Evolutionary conservation across 352 stramenopile genomes (phyloP).

Genomic region (Hyaloperonospora arabidopsidis): DNA sequence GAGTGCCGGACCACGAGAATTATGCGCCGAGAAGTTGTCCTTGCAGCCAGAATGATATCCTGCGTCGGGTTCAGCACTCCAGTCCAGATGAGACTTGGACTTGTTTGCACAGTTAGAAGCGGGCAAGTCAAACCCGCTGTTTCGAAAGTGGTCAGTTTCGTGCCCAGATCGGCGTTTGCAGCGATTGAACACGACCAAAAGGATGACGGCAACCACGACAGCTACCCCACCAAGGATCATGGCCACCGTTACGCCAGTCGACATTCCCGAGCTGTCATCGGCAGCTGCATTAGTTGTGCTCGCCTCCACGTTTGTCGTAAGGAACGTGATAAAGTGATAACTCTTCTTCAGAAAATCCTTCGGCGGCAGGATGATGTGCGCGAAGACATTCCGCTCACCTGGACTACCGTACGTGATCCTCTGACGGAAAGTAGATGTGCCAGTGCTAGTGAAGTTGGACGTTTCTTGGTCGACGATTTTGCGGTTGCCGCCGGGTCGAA

Average conservation of each 20-base stretch:
- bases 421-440: constrained; percentile 51
- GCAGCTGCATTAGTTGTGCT: constrained; percentile 15
- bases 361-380: constrained; percentile 62
- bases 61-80: constrained; percentile 43
- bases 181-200: constrained; percentile 54
- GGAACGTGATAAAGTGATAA: constrained; percentile 77
- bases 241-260: constrained; percentile 34
- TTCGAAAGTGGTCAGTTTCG: constrained; percentile 44
- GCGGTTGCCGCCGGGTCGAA: constrained; percentile 49
- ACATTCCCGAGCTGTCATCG: constrained; percentile 23
- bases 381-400: constrained; percentile 68
- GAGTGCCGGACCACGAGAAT: constrained; percentile 38
- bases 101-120: constrained; percentile 41
- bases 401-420: constrained; percentile 38
- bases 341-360: constrained; percentile 45
- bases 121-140: constrained; percentile 44
- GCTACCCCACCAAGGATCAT: constrained; percentile 41
- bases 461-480: constrained; percentile 68
- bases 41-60: constrained; percentile 36
- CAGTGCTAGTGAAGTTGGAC: constrained; percentile 62
- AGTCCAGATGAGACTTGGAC: constrained; percentile 52
- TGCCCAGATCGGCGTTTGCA: constrained; percentile 35
- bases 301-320: constrained; percentile 36
- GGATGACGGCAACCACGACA: constrained; percentile 35
- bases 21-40: constrained; percentile 36